phyloP scores from a whole-genome alignment of 2,329 filamentous ascomycete genomes.

The Botrytis sinoallii region DNA sequence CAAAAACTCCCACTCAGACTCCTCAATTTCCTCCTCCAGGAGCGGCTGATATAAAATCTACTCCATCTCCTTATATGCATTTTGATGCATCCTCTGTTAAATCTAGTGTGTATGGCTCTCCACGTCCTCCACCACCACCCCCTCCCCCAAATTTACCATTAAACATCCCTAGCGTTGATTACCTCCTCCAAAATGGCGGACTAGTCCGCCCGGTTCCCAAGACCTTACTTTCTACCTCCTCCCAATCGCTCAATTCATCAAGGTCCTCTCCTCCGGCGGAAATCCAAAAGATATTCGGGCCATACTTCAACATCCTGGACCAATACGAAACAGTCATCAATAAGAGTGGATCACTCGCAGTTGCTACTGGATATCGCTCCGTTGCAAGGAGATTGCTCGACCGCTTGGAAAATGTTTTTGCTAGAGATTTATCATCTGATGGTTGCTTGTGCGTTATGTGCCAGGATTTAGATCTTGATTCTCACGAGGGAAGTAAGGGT shows the following conservation, averaged over 20 bases:
- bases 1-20: conserved; percentile 57
- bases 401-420: conserved; percentile 90
- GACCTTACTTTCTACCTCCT: conserved; percentile 58
- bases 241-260: conserved; percentile 51
- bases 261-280: conserved; percentile 45
- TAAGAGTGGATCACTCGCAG: conserved; percentile 85
- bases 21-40: conserved; percentile 44
- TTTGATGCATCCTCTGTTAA: conserved; percentile 39
- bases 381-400: conserved; percentile 89
- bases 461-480: conserved; percentile 48
- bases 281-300: conserved; percentile 73
- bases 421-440: conserved; percentile 81
- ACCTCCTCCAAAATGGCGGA: conserved; percentile 85
- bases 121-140: conserved; percentile 68
- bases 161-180: conserved; percentile 81
- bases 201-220: conserved; percentile 69
- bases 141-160: conserved; percentile 55
- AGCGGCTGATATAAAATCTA: conserved; percentile 31
- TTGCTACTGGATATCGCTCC: conserved; percentile 91
- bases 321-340: conserved; percentile 80
- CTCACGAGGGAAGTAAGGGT: conserved; percentile 54
- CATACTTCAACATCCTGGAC: conserved; percentile 78
- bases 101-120: conserved; percentile 35
- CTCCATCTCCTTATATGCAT: conserved; percentile 36
- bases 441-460: conserved; percentile 88